Evolutionary conservation across 2,329 filamentous ascomycete species (phyloP).

Genomic region (Exophiala mesophila): DNA sequence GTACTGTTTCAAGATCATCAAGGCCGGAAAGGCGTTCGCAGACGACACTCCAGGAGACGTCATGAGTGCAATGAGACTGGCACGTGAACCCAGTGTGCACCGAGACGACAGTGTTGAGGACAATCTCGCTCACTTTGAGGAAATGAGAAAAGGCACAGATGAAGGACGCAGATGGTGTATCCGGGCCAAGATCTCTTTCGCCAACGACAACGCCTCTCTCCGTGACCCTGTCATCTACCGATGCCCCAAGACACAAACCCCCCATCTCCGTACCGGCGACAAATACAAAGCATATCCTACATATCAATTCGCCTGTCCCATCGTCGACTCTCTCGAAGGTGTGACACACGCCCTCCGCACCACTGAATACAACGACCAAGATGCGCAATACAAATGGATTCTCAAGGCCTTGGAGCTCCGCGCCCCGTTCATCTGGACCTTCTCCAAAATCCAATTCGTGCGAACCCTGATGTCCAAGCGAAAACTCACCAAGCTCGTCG

Average conservation of each 20-base stretch:
- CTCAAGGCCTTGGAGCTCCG: constrained; percentile 44
- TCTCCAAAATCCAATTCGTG: constrained; percentile 50
- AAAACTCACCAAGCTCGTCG: constrained; percentile 48
- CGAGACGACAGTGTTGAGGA: constrained; percentile 77
- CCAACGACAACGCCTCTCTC: constrained; percentile 92
- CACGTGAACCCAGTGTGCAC: constrained; percentile 74
- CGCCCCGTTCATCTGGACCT: constrained; percentile 47
- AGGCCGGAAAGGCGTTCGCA: constrained; percentile 82
- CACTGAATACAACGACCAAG: constrained; percentile 54
- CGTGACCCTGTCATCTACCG: constrained; percentile 96
- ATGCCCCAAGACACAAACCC: constrained; percentile 61
- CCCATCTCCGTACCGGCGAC: constrained; percentile 59
- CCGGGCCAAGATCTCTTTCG: constrained; percentile 85
- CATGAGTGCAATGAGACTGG: constrained; percentile 79
- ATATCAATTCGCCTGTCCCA: constrained; percentile 62
- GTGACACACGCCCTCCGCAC: constrained; percentile 62
- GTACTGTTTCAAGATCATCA: constrained; percentile 76
- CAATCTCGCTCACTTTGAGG: constrained; percentile 77
- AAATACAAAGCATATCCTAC: constrained; percentile 65
- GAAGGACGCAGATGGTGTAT: constrained; percentile 85
- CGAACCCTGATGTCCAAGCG: constrained; percentile 48
- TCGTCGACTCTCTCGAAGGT: constrained; percentile 59
- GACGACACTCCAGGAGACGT: constrained; percentile 89
- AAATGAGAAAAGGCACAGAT: constrained; percentile 83
- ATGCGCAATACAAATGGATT: constrained; percentile 50